Conservation (phyloP, 139 green algal genomes). For the Eudorina sp. region DNA sequence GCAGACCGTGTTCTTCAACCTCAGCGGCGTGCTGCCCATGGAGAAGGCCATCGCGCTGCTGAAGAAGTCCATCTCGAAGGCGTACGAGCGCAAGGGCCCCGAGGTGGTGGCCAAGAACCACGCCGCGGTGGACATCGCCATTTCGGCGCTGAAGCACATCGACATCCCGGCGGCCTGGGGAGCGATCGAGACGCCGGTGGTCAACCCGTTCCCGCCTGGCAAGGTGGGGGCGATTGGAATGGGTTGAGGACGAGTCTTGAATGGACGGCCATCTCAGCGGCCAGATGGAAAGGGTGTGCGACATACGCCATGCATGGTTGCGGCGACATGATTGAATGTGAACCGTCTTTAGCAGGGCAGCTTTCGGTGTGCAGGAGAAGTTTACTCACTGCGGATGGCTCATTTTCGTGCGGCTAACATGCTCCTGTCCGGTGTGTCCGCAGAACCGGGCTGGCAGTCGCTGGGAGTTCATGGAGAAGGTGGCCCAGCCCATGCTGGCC, state of each 20-base stretch:
- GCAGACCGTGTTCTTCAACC: conserved; percentile 77
- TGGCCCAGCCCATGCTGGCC: conserved; percentile 68
- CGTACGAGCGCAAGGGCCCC: conserved; percentile 75
- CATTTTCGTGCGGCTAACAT: background rate
- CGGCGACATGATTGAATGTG: no score
- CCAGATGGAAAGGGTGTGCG: no score
- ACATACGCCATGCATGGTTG: no score
- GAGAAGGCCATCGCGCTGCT: conserved; percentile 69
- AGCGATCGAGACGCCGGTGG: background rate
- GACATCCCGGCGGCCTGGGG: conserved; percentile 62
- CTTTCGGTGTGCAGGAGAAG: no score
- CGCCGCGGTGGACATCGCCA: conserved; percentile 64
- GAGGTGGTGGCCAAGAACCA: conserved; percentile 70
- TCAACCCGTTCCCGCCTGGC: conserved; percentile 10
- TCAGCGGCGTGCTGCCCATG: conserved; percentile 66
- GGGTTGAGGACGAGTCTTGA: no score
- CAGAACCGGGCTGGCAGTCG: background rate
- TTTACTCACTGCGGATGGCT: no score
- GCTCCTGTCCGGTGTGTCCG: background rate
- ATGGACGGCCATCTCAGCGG: no score
- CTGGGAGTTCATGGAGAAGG: conserved; percentile 65
- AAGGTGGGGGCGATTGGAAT: no score
- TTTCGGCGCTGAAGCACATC: conserved; percentile 54
- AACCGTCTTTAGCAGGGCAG: no score
- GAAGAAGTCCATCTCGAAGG: conserved; percentile 75